These are phyloP conservation scores for Plectranthus barbatus DNA, from an alignment of 257 asterid species.

Conservation along the genomic window DNA sequence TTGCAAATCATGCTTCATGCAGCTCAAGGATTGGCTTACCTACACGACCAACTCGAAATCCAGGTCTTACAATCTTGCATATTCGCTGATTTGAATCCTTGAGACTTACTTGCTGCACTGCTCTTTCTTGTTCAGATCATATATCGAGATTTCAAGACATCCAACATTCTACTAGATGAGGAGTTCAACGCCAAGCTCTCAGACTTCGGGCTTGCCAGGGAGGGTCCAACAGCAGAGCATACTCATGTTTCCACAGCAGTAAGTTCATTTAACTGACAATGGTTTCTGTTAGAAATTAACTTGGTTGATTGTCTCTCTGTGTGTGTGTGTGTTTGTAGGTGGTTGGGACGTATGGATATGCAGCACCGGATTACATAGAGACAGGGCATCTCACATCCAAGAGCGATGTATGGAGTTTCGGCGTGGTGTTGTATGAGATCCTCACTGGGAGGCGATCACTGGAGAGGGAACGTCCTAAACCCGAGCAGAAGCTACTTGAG, in stretches of 20 bases:
- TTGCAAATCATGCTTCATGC: conserved; percentile 68
- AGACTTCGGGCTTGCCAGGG: conserved; percentile 85
- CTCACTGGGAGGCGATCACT: conserved; percentile 76
- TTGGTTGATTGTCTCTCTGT: background rate
- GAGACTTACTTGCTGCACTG: no score
- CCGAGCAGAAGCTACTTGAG: conserved; percentile 68
- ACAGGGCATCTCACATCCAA: conserved; percentile 92
- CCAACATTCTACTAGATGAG: conserved; percentile 60
- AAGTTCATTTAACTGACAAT: conserved; percentile 4
- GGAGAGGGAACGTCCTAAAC: conserved; percentile 55
- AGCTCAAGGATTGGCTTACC: conserved; percentile 69
- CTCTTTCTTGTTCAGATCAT: conserved; percentile 44
- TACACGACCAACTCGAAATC: conserved; percentile 80
- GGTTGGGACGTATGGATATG: conserved; percentile 90
- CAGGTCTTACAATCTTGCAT: conserved; percentile 74
- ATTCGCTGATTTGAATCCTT: no score
- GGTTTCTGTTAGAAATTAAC: background rate
- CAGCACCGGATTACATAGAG: conserved; percentile 92
- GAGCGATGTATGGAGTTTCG: conserved; percentile 97
- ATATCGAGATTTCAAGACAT: conserved; percentile 78
- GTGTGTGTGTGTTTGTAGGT: conserved; percentile 52
- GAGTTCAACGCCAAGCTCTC: conserved; percentile 74
- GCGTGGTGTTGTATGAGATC: conserved; percentile 77
- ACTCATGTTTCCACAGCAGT: conserved; percentile 85
- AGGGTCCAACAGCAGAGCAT: conserved; percentile 65